These are phyloP conservation scores for Fusarium sp. DNA, from an alignment of 2,329 filamentous ascomycete genomes.

Conservation along the genomic window DNA sequence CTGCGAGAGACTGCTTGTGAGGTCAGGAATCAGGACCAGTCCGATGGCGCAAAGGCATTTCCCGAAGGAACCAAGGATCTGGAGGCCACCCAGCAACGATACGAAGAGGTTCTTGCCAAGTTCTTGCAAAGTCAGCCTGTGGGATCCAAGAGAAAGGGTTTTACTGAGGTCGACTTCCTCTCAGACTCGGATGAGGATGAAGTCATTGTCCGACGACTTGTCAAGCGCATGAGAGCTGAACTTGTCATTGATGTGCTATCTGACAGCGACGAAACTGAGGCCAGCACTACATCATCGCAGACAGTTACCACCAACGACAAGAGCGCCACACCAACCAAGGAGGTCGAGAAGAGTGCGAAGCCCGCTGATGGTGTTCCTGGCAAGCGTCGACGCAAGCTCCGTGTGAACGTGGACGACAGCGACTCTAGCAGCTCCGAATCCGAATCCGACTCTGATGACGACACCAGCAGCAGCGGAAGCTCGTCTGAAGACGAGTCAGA, in stretches of 20 bases:
- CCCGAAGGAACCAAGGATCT: conserved; percentile 60
- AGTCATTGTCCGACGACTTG: conserved; percentile 64
- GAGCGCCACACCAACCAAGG: conserved; percentile 39
- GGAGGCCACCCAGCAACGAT: conserved; percentile 62
- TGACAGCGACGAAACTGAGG: conserved; percentile 57
- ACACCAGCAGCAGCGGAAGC: conserved; percentile 51
- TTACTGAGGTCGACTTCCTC: conserved; percentile 65
- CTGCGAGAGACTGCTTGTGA: conserved; percentile 74
- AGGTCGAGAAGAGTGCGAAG: conserved; percentile 55
- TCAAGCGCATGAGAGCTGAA: conserved; percentile 73
- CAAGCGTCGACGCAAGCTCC: conserved; percentile 65
- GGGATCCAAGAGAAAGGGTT: conserved; percentile 60
- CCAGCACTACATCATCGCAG: conserved; percentile 47
- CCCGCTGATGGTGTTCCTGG: conserved; percentile 58
- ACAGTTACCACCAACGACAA: conserved; percentile 47
- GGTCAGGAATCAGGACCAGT: conserved; percentile 67
- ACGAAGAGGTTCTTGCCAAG: conserved; percentile 65
- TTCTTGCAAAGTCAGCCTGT: conserved; percentile 55
- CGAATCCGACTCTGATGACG: conserved; percentile 49
- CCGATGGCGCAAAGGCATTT: conserved; percentile 61
- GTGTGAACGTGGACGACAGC: conserved; percentile 58
- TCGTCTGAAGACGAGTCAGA: conserved; percentile 50
- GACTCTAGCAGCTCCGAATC: conserved; percentile 53
- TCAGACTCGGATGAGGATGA: conserved; percentile 60
- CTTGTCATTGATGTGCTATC: conserved; percentile 66